phyloP scores from a whole-genome alignment of 2,329 filamentous ascomycete genomes.

The Cercospora sp. region DNA sequence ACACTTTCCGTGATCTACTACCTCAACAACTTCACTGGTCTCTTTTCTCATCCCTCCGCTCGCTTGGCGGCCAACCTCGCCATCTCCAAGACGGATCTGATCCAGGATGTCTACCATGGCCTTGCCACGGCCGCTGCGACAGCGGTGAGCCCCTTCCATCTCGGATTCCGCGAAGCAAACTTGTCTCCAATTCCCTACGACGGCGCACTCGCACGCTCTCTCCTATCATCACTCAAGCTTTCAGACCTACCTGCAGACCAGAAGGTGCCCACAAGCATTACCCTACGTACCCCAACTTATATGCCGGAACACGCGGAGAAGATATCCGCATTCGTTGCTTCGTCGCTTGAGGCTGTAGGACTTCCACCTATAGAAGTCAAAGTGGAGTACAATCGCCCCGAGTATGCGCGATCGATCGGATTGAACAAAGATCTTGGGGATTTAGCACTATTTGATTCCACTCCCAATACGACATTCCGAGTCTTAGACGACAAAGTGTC shows the following conservation, averaged over 20 bases:
- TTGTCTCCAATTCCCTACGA: constrained; percentile 14
- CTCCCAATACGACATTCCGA: constrained; percentile 17
- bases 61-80: constrained; percentile 15
- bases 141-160: constrained; percentile 16
- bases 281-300: constrained; percentile 13
- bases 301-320: constrained; percentile 18
- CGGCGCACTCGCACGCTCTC: not conserved
- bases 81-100: constrained; percentile 5
- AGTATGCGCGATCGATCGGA: constrained; percentile 16
- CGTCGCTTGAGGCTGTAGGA: constrained; percentile 9
- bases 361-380: constrained; percentile 8
- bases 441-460: constrained; percentile 16
- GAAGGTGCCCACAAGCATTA: not conserved
- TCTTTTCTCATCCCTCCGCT: constrained; percentile 12
- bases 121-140: constrained; percentile 13
- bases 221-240: not conserved
- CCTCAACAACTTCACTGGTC: constrained; percentile 14
- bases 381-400: constrained; percentile 15
- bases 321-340: constrained; percentile 14
- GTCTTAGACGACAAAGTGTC: constrained; percentile 19
- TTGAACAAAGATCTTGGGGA: constrained; percentile 14
- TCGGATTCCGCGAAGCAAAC: constrained; percentile 4
- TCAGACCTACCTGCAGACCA: not conserved
- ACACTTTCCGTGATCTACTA: constrained; percentile 17
- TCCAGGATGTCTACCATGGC: constrained; percentile 14